Base-by-base conservation (phyloP, 257 asterid species). In the Anisodus acutangulus region DNA sequence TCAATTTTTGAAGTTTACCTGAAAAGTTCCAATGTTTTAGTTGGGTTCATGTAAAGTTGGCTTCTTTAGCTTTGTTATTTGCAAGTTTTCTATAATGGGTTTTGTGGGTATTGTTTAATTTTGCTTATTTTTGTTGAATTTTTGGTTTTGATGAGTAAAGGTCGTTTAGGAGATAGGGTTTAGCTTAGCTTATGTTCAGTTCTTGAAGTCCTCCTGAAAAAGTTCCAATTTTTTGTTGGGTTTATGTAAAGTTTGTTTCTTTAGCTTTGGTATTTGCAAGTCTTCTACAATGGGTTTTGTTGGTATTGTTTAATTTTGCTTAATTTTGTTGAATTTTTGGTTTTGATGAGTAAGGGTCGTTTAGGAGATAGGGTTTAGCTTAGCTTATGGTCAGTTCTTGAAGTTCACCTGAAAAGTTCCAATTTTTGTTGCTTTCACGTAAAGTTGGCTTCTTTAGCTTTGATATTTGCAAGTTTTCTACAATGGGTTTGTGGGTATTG, bases 51-150 rank as follows among this genome's bases (percentile, higher is more conserved):
- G 72, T 66, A 12, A 66, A 66, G 9, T 5, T 66, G 0, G n/a
- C 0, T 66, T 31, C 45, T 66, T 66, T 66, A 37, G 49, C 22
- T 67, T 15, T 37, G 74, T 0, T 67, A 58, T 58, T 37, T 31
- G 22, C 49, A 35, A 37, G 2, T 35, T 6, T 35, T 1, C 19
- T 11, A 66, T 11, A n/a, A 60, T 6, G 37, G 67, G 67, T n/a
- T 70, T 70, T 16, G 15, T n/a, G 9, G 57, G 39, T 47, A 6
- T 72, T 72, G 45, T 74, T 49, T 74, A 6, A 49, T 74, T 19
- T 74, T 74, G 62, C 19, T 74, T 49, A 74, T 49, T 19, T 51
- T 49, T 49, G 80, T 71, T 43, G 37, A 71, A n/a, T 43, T 71
- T 71, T 71, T 71, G 9, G 39, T 47, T 45, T 71, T 51, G 79